A percentile compares a stretch with the other conserved stretches of the same genome.
These are phyloP conservation scores for Boehmeria nivea DNA, from an alignment of 306 rosid genomes.

Conservation along the genomic window DNA sequence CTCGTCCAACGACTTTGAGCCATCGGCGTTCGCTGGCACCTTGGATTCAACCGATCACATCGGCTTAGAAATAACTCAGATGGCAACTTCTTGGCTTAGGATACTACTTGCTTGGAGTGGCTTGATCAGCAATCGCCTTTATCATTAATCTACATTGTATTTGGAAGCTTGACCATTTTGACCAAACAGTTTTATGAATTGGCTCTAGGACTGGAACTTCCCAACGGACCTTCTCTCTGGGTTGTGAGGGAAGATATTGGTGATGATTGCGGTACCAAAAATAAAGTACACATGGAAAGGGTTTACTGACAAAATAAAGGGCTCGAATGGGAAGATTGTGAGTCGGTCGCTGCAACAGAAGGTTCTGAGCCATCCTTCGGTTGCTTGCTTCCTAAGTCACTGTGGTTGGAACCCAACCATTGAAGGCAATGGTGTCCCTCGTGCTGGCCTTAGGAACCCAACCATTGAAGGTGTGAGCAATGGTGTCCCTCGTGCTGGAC, in stretches of 20 bases:
- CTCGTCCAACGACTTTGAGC: constrained; percentile 51
- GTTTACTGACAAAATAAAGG: constrained; percentile 36
- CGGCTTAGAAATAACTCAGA: constrained; percentile 21
- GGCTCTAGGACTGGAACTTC: constrained; percentile 51
- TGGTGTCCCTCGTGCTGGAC: constrained; percentile 55
- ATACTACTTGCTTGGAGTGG: constrained; percentile 48
- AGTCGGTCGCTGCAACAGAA: constrained; percentile 60
- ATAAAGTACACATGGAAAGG: constrained; percentile 32
- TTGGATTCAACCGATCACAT: constrained; percentile 45
- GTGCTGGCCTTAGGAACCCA: constrained; percentile 79
- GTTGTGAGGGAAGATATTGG: constrained; percentile 45
- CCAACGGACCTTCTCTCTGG: constrained; percentile 60
- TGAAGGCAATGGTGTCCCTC: constrained; percentile 54
- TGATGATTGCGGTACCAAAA: constrained; percentile 10
- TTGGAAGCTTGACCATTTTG: constrained; percentile 60
- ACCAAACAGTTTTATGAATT: constrained; percentile 50
- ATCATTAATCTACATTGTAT: constrained; percentile 67
- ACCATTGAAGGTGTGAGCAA: constrained; percentile 49
- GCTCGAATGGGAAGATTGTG: constrained; percentile 23
- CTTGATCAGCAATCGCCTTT: constrained; percentile 43
- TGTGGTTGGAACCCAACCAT: too few species aligned
- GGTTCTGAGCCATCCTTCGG: too few species aligned
- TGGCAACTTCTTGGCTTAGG: constrained; percentile 56
- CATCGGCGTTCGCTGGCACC: constrained; percentile 46
- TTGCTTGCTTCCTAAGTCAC: too few species aligned